Conservation (phyloP, 2,329 filamentous ascomycete species). For the Diaporthe humulicola region DNA sequence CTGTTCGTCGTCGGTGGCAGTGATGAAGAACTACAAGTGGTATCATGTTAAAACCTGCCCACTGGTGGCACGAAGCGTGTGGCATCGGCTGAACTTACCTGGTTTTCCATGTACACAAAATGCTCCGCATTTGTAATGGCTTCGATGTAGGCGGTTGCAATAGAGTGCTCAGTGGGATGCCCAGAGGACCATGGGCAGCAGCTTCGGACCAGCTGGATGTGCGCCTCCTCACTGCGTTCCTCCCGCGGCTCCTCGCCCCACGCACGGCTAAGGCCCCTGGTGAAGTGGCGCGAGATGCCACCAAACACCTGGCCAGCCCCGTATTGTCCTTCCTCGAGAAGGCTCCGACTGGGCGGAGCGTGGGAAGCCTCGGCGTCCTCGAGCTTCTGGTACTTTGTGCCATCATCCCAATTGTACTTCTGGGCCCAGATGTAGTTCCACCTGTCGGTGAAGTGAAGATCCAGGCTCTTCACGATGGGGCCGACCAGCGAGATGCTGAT, state of each 20-base stretch:
- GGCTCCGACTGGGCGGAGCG: conserved; percentile 42
- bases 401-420: conserved; percentile 75
- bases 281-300: conserved; percentile 51
- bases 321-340: conserved; percentile 43
- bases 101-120: conserved; percentile 86
- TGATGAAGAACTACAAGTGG: conserved; percentile 81
- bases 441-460: conserved; percentile 83
- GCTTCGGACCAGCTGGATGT: conserved; percentile 63
- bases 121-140: conserved; percentile 77
- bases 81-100: conserved; percentile 51
- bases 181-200: conserved; percentile 66
- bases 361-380: conserved; percentile 40
- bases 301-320: conserved; percentile 45
- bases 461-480: conserved; percentile 80
- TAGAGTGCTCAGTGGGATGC: conserved; percentile 76
- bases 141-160: conserved; percentile 86
- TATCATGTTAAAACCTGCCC: neutral
- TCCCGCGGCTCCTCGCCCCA: conserved; percentile 46
- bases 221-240: conserved; percentile 44
- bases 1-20: conserved; percentile 78
- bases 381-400: conserved; percentile 62
- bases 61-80: too few species aligned
- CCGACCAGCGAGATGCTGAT: conserved; percentile 83
- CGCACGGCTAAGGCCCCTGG: conserved; percentile 53
- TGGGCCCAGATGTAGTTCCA: conserved; percentile 93